Evolutionary conservation across 2,329 filamentous ascomycete species (phyloP).

Genomic region (Aquanectria penicillioides): DNA sequence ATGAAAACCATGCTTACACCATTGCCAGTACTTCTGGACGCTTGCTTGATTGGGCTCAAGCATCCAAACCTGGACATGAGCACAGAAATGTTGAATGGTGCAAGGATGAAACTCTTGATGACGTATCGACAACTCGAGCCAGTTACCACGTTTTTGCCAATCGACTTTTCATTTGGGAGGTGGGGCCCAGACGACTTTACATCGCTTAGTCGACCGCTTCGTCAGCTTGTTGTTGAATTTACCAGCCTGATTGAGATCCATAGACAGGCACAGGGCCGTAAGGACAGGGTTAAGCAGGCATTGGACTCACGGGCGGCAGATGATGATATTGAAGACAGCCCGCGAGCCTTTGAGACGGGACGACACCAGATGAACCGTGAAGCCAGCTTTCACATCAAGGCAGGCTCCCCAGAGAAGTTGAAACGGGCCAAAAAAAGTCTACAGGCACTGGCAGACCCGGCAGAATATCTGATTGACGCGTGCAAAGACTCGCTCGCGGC

Average conservation of each 20-base stretch:
- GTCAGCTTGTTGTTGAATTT: slow-evolving; percentile 9
- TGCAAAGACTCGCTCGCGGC: slow-evolving; percentile 17
- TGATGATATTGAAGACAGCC: not conserved
- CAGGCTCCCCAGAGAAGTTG: not conserved
- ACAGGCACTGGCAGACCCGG: not conserved
- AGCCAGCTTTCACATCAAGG: slow-evolving; percentile 11
- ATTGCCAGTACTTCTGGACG: slow-evolving; percentile 11
- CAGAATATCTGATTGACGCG: slow-evolving; percentile 5
- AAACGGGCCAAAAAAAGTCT: slow-evolving; percentile 12
- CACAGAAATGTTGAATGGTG: not conserved
- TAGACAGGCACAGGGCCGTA: slow-evolving; percentile 17
- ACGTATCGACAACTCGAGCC: slow-evolving; percentile 12
- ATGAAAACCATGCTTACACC: slow-evolving; percentile 8
- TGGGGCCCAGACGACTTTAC: slow-evolving; percentile 16
- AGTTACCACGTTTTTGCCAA: slow-evolving; percentile 11
- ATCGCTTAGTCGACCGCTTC: slow-evolving; percentile 1
- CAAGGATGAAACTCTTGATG: not conserved
- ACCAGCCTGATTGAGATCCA: slow-evolving; percentile 5
- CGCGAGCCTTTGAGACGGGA: not conserved
- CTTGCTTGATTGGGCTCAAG: slow-evolving; percentile 1
- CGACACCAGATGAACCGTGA: slow-evolving; percentile 19
- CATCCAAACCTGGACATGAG: slow-evolving; percentile 16
- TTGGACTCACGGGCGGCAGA: slow-evolving; percentile 8
- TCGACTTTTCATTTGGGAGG: slow-evolving; percentile 17
- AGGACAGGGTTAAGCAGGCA: slow-evolving; percentile 1